A percentile compares a stretch with the other conserved stretches of the same genome.
phyloP scores from a whole-genome alignment of 305 asterid genomes.

The Euphrasia arctica region DNA sequence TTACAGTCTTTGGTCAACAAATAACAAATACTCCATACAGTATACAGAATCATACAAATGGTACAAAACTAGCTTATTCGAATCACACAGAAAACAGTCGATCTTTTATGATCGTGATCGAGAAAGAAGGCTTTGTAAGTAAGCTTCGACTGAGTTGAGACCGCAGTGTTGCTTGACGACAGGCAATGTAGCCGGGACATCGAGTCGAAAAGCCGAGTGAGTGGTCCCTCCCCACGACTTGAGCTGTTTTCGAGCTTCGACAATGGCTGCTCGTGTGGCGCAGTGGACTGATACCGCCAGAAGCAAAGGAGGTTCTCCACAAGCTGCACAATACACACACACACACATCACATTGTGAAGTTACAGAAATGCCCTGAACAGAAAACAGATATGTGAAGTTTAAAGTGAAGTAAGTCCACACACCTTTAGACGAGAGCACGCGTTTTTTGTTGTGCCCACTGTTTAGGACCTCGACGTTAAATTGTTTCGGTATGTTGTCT shows the following conservation, averaged over 20 bases:
- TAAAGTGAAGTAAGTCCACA: no score
- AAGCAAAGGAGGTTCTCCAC: constrained; percentile 69
- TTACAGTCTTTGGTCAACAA: no score
- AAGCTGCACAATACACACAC: constrained; percentile 37
- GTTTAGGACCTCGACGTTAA: constrained; percentile 50
- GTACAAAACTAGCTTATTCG: no score
- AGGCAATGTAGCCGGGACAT: constrained; percentile 64
- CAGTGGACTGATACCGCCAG: constrained; percentile 64
- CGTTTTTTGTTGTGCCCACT: constrained; percentile 55
- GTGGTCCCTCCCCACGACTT: constrained; percentile 42
- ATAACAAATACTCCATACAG: no score
- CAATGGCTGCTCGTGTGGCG: constrained; percentile 58
- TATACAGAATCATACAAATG: no score
- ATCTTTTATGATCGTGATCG: constrained; percentile 5
- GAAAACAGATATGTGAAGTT: not conserved
- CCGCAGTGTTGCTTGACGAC: constrained; percentile 56
- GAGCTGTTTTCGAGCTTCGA: constrained; percentile 50
- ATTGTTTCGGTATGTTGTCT: constrained; percentile 55
- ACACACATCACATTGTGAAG: not conserved
- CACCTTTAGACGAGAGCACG: constrained; percentile 69
- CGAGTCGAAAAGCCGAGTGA: constrained; percentile 38
- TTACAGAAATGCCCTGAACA: no score
- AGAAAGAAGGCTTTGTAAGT: constrained; percentile 32
- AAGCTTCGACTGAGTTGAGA: constrained; percentile 43
- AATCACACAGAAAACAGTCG: no score